phyloP scores from a whole-genome alignment of 768 basidiomycete species.

The Phaeotremella fagi region DNA sequence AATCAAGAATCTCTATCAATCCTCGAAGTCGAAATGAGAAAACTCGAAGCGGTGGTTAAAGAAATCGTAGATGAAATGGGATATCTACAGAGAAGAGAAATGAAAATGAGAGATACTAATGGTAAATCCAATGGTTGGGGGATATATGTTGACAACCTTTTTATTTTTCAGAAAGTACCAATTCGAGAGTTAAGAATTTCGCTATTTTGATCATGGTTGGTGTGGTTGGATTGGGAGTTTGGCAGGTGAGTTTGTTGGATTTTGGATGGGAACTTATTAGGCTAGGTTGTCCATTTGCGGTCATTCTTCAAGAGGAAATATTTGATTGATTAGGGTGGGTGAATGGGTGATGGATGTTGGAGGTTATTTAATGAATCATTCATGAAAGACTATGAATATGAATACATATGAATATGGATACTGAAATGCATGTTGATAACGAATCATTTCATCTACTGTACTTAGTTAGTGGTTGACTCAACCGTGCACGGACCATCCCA shows the following conservation, averaged over 20 bases:
- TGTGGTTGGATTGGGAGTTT: slow-evolving; percentile 72
- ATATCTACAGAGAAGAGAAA: slow-evolving; percentile 86
- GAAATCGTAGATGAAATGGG: slow-evolving; percentile 91
- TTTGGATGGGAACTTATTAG: too few relatives aligned
- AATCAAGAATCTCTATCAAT: slow-evolving; percentile 95
- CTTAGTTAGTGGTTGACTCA: too few relatives aligned
- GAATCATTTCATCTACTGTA: too few relatives aligned
- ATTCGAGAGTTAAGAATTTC: slow-evolving; percentile 84
- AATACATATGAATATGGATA: too few relatives aligned
- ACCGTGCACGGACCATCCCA: too few relatives aligned
- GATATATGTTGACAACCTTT: neutral
- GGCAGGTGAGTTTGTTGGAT: slow-evolving; percentile 65
- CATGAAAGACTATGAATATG: too few relatives aligned
- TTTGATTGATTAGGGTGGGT: slow-evolving; percentile 43
- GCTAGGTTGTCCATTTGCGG: slow-evolving; percentile 76
- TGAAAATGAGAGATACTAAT: slow-evolving; percentile 80
- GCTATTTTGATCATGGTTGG: slow-evolving; percentile 80
- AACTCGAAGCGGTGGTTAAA: slow-evolving; percentile 88
- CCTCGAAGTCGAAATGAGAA: slow-evolving; percentile 96
- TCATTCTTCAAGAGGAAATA: slow-evolving; percentile 86
- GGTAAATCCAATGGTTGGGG: slow-evolving; percentile 54
- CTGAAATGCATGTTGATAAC: too few relatives aligned
- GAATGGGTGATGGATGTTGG: neutral
- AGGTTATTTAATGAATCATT: too few relatives aligned
- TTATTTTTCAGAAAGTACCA: slow-evolving; percentile 70